Evolutionary conservation across 1,284 basidiomycete genomes (phyloP).

Genomic region (Ceratobasidium sp.): DNA sequence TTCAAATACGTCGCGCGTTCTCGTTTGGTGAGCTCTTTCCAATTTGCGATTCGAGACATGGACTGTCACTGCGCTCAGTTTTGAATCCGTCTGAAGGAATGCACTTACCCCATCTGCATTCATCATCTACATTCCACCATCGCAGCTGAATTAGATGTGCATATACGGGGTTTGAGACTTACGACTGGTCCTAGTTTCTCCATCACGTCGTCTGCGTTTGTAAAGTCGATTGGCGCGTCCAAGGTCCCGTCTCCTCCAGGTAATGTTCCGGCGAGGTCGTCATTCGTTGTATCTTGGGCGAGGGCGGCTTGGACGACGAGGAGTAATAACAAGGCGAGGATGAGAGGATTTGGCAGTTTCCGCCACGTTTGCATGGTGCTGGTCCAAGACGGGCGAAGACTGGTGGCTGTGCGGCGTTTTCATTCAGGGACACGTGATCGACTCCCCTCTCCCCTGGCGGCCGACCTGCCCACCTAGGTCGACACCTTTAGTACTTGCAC

Average conservation of each 20-base stretch:
- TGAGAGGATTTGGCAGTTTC: too few relatives aligned
- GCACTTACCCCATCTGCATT: conserved; percentile 23
- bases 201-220: conserved; percentile 35
- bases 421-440: too few relatives aligned
- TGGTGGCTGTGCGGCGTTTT: too few relatives aligned
- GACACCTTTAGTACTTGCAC: too few relatives aligned
- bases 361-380: too few relatives aligned
- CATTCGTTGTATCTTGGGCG: too few relatives aligned
- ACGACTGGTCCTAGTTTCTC: conserved; percentile 28
- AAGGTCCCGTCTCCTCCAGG: conserved; percentile 14
- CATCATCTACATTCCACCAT: conserved; percentile 19
- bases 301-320: too few relatives aligned
- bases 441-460: too few relatives aligned
- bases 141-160: neutral
- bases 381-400: too few relatives aligned
- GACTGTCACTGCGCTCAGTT: neutral
- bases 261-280: too few relatives aligned
- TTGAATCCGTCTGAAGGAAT: neutral
- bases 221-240: conserved; percentile 32
- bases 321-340: too few relatives aligned
- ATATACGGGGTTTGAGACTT: neutral
- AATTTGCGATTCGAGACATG: conserved; percentile 30
- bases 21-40: conserved; percentile 27
- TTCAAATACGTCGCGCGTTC: conserved; percentile 34
- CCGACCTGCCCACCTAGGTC: too few relatives aligned